These are phyloP conservation scores for Eragrostis curvula DNA, from an alignment of 176 grass and related monocot species.

Conservation along the genomic window DNA sequence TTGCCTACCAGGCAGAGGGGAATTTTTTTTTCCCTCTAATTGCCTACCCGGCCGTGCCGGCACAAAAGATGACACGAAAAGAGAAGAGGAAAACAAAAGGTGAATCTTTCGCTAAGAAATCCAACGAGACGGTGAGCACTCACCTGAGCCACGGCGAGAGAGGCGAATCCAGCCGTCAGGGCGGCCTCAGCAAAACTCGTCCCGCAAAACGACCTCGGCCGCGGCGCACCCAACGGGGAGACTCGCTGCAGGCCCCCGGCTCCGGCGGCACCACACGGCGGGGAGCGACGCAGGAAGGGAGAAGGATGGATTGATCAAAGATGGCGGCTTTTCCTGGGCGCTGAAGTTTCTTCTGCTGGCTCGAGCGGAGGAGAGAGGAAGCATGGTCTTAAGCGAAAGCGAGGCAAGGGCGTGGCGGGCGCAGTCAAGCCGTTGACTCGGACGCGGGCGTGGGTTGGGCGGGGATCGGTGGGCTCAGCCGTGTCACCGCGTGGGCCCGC, in stretches of 20 bases:
- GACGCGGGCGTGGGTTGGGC: too few relatives aligned
- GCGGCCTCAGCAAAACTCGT: neutral
- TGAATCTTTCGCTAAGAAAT: neutral
- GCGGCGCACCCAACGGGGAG: neutral
- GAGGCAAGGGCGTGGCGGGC: neutral
- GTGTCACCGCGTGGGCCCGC: neutral
- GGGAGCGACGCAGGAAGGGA: neutral
- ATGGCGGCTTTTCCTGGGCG: constrained; percentile 1
- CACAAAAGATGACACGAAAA: neutral
- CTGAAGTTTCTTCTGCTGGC: neutral
- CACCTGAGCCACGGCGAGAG: constrained; percentile 8
- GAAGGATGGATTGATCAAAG: neutral
- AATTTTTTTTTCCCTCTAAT: neutral
- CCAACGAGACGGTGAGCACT: neutral
- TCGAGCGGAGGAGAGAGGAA: neutral
- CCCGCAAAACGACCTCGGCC: neutral
- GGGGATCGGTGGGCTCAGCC: neutral
- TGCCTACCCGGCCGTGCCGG: neutral
- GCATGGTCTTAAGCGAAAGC: neutral
- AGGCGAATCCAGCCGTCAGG: neutral
- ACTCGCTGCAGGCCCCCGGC: neutral
- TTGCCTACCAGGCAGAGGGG: neutral
- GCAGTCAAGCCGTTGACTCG: constrained; percentile 31
- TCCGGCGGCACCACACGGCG: constrained; percentile 10
- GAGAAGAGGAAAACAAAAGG: neutral